Percentiles rank a stretch among this genome's conserved stretches.
These are phyloP conservation scores for Hyphopichia wangnamkhiaoensis DNA, from an alignment of 1,139 yeast species.

Conservation along the genomic window DNA sequence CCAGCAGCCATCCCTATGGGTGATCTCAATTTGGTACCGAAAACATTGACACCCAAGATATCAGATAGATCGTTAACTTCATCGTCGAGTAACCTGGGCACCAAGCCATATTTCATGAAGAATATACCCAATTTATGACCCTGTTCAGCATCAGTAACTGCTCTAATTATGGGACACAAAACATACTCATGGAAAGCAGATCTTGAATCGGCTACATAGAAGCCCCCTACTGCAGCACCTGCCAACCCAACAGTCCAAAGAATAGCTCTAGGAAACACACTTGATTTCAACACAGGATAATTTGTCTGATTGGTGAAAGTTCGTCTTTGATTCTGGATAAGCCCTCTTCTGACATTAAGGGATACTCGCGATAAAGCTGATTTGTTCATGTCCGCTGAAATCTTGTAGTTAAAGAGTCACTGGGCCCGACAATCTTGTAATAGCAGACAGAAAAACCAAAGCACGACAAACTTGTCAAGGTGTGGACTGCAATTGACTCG, in stretches of 20 bases:
- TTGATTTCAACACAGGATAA: conserved; percentile 15
- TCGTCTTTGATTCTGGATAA: background rate
- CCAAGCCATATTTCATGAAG: conserved; percentile 66
- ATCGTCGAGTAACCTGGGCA: conserved; percentile 61
- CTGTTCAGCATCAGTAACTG: conserved; percentile 75
- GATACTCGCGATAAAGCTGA: background rate
- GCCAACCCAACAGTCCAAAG: conserved; percentile 23
- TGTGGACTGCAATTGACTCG: too few relatives aligned
- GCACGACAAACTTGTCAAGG: too few relatives aligned
- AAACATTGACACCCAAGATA: conserved; percentile 58
- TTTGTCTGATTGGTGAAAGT: background rate
- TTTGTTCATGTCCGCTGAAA: too few relatives aligned
- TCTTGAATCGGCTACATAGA: conserved; percentile 69
- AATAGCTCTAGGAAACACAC: conserved; percentile 32
- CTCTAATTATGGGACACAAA: conserved; percentile 72
- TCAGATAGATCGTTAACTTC: conserved; percentile 46
- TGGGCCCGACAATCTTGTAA: too few relatives aligned
- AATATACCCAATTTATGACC: conserved; percentile 80
- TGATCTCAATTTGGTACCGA: conserved; percentile 62
- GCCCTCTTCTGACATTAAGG: background rate
- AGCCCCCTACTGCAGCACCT: conserved; percentile 28
- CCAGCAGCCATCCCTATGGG: conserved; percentile 98
- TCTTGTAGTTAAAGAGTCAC: too few relatives aligned
- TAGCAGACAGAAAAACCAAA: background rate
- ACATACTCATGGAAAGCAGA: conserved; percentile 82